These are phyloP conservation scores for Cladosporium sp. DNA, from an alignment of 2,329 filamentous ascomycete species.

Conservation along the genomic window DNA sequence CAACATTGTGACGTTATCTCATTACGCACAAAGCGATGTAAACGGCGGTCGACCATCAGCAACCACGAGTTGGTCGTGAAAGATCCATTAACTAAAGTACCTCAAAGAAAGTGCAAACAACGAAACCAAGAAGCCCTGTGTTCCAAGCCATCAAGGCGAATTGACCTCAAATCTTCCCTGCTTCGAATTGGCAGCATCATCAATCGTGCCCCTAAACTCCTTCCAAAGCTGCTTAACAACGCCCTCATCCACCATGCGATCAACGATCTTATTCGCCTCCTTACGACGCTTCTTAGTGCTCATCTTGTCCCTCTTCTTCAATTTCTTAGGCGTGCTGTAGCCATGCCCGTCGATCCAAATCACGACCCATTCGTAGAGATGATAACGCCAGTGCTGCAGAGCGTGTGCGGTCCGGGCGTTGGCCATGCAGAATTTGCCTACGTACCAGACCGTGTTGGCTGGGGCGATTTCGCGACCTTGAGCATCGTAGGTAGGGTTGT, in stretches of 20 bases:
- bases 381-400: constrained; percentile 70
- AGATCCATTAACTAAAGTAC: too few relatives aligned
- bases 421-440: constrained; percentile 55
- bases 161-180: constrained; percentile 17
- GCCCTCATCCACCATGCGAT: constrained; percentile 56
- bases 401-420: constrained; percentile 67
- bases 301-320: constrained; percentile 59
- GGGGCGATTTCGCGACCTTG: constrained; percentile 45
- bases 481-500: constrained; percentile 41
- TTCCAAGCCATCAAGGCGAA: constrained; percentile 8
- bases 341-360: constrained; percentile 56
- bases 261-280: constrained; percentile 59
- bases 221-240: constrained; percentile 59
- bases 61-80: too few relatives aligned
- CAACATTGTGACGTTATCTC: too few relatives aligned
- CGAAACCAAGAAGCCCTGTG: too few relatives aligned
- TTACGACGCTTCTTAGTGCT: constrained; percentile 55
- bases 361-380: constrained; percentile 68
- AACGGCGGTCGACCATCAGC: too few relatives aligned
- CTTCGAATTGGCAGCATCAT: constrained; percentile 52
- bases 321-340: constrained; percentile 52
- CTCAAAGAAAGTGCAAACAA: too few relatives aligned
- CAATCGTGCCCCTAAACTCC: constrained; percentile 60
- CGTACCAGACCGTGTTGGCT: constrained; percentile 45
- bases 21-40: too few relatives aligned